Conservation (phyloP, 1,284 basidiomycete genomes). For the Fomitopsis schrenkii region DNA sequence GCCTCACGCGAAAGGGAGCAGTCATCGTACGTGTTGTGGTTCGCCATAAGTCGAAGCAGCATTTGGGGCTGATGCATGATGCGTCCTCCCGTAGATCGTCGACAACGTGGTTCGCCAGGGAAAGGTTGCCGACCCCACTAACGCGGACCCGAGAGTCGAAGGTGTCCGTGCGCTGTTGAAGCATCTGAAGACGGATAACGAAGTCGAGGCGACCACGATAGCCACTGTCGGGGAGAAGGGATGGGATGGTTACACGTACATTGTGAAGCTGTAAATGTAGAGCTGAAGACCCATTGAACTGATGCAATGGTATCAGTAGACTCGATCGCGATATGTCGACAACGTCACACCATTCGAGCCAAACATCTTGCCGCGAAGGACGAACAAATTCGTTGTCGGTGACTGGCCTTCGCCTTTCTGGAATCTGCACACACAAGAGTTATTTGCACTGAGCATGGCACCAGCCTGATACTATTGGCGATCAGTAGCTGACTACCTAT, state of each 20-base stretch:
- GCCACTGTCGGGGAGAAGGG: constrained; percentile 58
- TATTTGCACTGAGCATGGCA: constrained; percentile 9
- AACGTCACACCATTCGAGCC: too few relatives aligned
- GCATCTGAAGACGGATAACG: constrained; percentile 45
- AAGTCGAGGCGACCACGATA: constrained; percentile 59
- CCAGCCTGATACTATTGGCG: constrained; percentile 21
- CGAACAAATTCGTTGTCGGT: not conserved
- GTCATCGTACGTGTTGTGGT: constrained; percentile 41
- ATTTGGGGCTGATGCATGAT: too few relatives aligned
- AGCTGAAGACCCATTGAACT: too few relatives aligned
- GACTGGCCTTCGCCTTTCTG: not conserved
- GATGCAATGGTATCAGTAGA: not conserved
- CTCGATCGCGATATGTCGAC: too few relatives aligned
- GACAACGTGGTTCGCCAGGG: constrained; percentile 60
- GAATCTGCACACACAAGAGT: not conserved
- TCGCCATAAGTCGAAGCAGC: not conserved
- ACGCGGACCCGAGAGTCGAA: constrained; percentile 33
- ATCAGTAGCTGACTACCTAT: constrained; percentile 11
- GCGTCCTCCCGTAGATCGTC: constrained; percentile 37
- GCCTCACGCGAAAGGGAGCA: constrained; percentile 48
- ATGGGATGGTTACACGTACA: constrained; percentile 59
- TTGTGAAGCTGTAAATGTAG: constrained; percentile 26
- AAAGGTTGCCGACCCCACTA: constrained; percentile 38
- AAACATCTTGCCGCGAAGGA: too few relatives aligned
- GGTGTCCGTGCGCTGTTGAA: constrained; percentile 48